Base-by-base conservation (phyloP, 2,329 filamentous ascomycete species). In the Paraphaeosphaeria minitans region DNA sequence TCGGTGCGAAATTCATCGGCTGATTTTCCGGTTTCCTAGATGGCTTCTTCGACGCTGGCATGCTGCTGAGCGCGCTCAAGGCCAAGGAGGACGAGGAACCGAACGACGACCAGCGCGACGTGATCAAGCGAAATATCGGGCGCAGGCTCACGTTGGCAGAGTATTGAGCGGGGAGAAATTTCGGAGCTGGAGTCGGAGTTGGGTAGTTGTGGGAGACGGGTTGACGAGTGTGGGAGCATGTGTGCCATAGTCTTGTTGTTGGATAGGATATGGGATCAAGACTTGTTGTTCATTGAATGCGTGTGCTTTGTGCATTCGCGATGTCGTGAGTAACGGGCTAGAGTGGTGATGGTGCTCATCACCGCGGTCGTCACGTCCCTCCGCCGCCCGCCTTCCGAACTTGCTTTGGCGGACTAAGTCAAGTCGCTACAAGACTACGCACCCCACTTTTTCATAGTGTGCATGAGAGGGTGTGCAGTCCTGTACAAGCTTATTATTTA, bases 1-100 rank as follows among this genome's bases (percentile, higher is more conserved):
- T 55, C 53, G 35, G 22, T 50, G 31, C 53, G 46, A 42, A 35
- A 64, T 62, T 63, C 43, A 60, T 62, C 67, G 65, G 60, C 67
- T 73, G 62, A 68, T 78, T 76, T 68, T 76, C 59, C 53, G 50
- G 29, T 61, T 63, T 62, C 61, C 55, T 73, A 97, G 93, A 97
- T 82, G 94, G 94, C 33, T 97, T 98, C 82, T 98, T 98, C 79
- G 94, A 98, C 75, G 93, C 94, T 0, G 94, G 94, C 14, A 96
- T 97, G 92, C 85, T 97, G 5, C 83, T 95, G 24, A 91, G 96
- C 75, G 92, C 93, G 1, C 86, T 97, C 58, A 93, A 93, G 74
- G 89, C 89, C 2, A 85, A 89, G 52, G 84, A 84, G 16, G 83
- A 87, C 33, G 66, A 61, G 57, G 81, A 79, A 35, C 73, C 78